These are phyloP conservation scores for Quercus alba DNA, from an alignment of 306 rosid species.

Conservation along the genomic window DNA sequence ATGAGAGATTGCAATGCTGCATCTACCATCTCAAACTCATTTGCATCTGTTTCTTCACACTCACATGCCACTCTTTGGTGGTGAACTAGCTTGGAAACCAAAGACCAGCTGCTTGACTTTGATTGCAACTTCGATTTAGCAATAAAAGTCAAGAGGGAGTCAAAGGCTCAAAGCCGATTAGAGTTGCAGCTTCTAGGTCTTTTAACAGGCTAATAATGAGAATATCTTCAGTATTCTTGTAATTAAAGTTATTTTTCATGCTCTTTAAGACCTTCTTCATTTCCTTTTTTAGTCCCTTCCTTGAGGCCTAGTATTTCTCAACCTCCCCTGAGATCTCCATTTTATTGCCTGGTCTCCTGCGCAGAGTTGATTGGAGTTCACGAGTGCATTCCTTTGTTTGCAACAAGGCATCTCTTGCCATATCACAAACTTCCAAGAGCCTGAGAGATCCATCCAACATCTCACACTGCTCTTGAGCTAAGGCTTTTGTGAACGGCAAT, in stretches of 20 bases:
- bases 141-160: too few relatives aligned
- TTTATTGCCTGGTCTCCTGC: background rate
- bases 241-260: slow-evolving; percentile 13
- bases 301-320: background rate
- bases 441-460: slow-evolving; percentile 37
- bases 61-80: slow-evolving; percentile 19
- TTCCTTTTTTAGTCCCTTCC: slow-evolving; percentile 13
- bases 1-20: slow-evolving; percentile 8
- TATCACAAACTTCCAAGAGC: slow-evolving; percentile 36
- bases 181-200: slow-evolving; percentile 28
- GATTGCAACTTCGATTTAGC: too few relatives aligned
- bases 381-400: background rate
- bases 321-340: background rate
- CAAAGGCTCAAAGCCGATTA: too few relatives aligned
- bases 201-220: slow-evolving; percentile 25
- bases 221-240: slow-evolving; percentile 17
- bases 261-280: slow-evolving; percentile 30
- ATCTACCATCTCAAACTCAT: slow-evolving; percentile 22
- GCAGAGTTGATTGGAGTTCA: slow-evolving; percentile 1
- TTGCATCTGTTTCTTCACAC: slow-evolving; percentile 5
- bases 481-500: slow-evolving; percentile 27
- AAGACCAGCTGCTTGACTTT: slow-evolving; percentile 14
- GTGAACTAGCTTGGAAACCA: slow-evolving; percentile 23
- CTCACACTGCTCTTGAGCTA: slow-evolving; percentile 22
- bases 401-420: slow-evolving; percentile 22